Evolutionary conservation across 495 filamentous ascomycete genomes (phyloP).

Genomic region (Physcia stellaris): DNA sequence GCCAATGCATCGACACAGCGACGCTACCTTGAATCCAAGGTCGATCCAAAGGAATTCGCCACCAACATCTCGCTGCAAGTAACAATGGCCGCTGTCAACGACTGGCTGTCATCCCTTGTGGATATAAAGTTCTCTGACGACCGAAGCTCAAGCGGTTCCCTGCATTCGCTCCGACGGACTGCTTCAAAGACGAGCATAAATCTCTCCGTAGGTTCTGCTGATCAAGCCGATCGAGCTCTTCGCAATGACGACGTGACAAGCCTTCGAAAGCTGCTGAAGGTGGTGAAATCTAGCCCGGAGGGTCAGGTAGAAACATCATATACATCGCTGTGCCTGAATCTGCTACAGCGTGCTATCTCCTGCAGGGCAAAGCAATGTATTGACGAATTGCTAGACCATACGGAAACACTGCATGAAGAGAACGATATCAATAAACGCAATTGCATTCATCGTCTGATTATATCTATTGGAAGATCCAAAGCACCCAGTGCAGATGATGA

Average conservation of each 20-base stretch:
- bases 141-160: conserved; percentile 54
- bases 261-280: conserved; percentile 44
- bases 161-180: conserved; percentile 54
- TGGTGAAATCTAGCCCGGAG: conserved; percentile 37
- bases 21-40: conserved; percentile 73
- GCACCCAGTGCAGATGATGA: conserved; percentile 33
- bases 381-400: conserved; percentile 47
- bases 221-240: conserved; percentile 65
- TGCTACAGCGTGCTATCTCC: conserved; percentile 74
- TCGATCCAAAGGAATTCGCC: conserved; percentile 73
- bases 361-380: conserved; percentile 55
- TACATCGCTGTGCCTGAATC: conserved; percentile 54
- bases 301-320: conserved; percentile 32
- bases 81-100: conserved; percentile 67
- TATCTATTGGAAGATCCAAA: conserved; percentile 73
- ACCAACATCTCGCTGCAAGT: conserved; percentile 52
- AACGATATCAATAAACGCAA: conserved; percentile 91
- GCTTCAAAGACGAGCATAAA: conserved; percentile 58
- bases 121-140: conserved; percentile 61
- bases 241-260: conserved; percentile 54
- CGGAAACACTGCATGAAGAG: conserved; percentile 63
- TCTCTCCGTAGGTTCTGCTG: conserved; percentile 48
- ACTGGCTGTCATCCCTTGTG: conserved; percentile 72
- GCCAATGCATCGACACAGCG: conserved; percentile 57
- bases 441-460: conserved; percentile 81